Evolutionary conservation across 805 yeast species (phyloP), one percentile per base, ranked within the genome.

Genomic region (Candida mattraensis): DNA sequence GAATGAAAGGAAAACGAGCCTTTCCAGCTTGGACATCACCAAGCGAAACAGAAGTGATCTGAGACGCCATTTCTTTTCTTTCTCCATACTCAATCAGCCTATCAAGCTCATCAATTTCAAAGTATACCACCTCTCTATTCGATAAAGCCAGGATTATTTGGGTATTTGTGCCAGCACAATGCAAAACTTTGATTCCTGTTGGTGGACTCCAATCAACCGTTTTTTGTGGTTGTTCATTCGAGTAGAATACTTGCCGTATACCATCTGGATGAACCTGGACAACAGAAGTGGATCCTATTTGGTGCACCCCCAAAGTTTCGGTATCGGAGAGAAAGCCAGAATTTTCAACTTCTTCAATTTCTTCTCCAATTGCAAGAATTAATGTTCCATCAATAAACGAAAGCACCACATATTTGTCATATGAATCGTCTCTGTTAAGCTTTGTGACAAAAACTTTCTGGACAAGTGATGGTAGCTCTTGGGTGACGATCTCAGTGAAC

Each of bases 191-290:
- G 14, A 80, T 74, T 3, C 93, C 95, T 0, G 81, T 78, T 0
- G 96, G 95, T 1, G 95, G 87, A 18, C 60, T 65, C 98, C 98
- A 93, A 43, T 83, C 83, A 10, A 70, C 60, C 27, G 61, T 56
- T 13, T 60, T 46, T 16, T 47, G 47, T 2, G 48, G 50, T 4
- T 50, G 47, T n/a, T 65, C 57, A n/a, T 52, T 45, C 18, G 48
- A 48, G 38, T 55, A 45, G 24, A 56, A 51, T 3, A 83, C 63
- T 47, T 83, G 87, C 11, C 82, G 67, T 15, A 91, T 64, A 4
- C 93, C 95, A 42, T 75, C 69, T 0, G 76, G 46, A 54, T 85
- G 84, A 2, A 91, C 70, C 55, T 91, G 99, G 5, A 83, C 74
- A 0, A 88, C 55, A 0, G 91, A 75, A 3, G 58, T 50, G 2